Base-by-base conservation (phyloP, 192 early-diverging fungal species). In the Oehlia diaphana region DNA sequence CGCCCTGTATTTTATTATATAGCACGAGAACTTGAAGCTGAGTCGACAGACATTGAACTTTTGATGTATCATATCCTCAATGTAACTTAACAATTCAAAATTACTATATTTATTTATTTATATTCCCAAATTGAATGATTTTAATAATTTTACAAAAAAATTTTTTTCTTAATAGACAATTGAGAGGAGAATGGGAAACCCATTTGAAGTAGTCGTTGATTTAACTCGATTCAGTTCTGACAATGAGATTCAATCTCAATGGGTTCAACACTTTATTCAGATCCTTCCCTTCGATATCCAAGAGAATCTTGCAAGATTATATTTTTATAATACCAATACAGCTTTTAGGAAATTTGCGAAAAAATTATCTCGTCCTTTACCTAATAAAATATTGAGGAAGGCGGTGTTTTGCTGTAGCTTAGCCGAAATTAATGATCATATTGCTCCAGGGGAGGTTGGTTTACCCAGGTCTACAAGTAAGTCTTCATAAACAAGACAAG, bases 1-100 rank as follows among this genome's bases (percentile, higher is more conserved):
- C 86, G 93, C 50, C 94, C 94, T 0, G 94, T 97, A 2, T 87
- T 96, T 66, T 97, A 97, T 84, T 93, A 92, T 84, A 93, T 97
- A 74, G 91, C 92, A n/a, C 89, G 94, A 42, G 88, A 93, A 26
- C 74, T 97, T 44, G 86, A 89, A 66, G 82, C 90, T 74, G 93
- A 96, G 63, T 89, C 87, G 50, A 87, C 94, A 63, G 95, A 97
- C 83, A 94, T 96, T 83, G 95, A 97, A 58, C 80, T 94, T 7
- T 80, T 96, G 35, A 88, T 95, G 81, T 92, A 95, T 77, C 88
- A 93, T 73, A 80, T 93, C 44, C 83, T 94, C 75, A 89, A 90
- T 80, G 89, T 90, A 85, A 86, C 85, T 58, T 78, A 61, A 31
- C 2, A 53, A 73, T 73, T n/a, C 33, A 21, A 53, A n/a, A 26